Evolutionary conservation across 371 early-diverging fungal species (phyloP), one percentile per base, ranked within the genome.

Genomic region (Mortierella sp.): DNA sequence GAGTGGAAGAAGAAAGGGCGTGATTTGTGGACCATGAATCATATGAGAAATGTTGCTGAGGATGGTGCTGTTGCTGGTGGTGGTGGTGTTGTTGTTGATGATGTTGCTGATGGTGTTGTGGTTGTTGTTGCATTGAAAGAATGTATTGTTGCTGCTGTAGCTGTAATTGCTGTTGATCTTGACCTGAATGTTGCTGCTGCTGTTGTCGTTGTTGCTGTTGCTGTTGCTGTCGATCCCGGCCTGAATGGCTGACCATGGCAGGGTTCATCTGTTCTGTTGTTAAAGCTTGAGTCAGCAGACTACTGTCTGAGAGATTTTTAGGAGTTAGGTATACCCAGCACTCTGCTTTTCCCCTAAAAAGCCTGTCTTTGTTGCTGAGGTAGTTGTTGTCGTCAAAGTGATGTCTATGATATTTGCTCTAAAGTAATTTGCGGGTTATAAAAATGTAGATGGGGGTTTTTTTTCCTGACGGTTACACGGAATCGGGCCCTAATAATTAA

Each of bases 241-340:
- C 60, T 5, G 43, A 23, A 60, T 34, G 53, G 15, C 5, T 19
- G 6, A 19, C 9, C 7, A 19, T 34, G 43, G 55, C 19, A 26
- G 42, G 26, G 22, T 60, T 43, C 29, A 51, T 53, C 37, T 78
- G 73, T 47, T 74, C 74, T 2, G 79, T 64, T 12, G 70, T 55
- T 34, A 79, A 54, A 2, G 79, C 70, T 54, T 70, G 70, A 1
- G 74, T 79, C 35, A 79, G 57, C 67, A 79, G 69, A 49, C 79
- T 79, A 51, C 58, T 56, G 40, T 53, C 67, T 32, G 62, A 15
- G 35, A 55, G 61, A 43, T 51, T 70, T 22, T 66, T 67, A 4
- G 71, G 40, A 26, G 71, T 43, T 2, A 70, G 28, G 37, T 69
- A 65, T 70, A 75, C n/a, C n/a, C n/a, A n/a, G n/a, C n/a, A n/a